Percentiles rank a stretch among this genome's conserved stretches.
These are phyloP conservation scores for Mortierella sp. DNA, from an alignment of 371 early-diverging fungal species.

Conservation along the genomic window DNA sequence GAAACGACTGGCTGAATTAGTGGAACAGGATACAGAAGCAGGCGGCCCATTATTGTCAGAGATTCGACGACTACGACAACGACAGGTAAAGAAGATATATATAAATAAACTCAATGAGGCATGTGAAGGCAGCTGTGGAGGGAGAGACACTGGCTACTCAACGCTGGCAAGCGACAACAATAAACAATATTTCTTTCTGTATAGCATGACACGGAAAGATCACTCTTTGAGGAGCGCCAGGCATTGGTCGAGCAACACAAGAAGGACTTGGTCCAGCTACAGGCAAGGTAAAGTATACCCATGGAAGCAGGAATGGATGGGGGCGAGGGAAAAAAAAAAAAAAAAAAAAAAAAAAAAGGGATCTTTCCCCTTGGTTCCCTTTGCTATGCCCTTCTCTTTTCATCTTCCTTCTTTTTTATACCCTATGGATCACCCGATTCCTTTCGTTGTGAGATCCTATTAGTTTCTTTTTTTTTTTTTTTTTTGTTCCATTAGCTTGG, in stretches of 20 bases:
- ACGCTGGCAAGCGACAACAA: neutral
- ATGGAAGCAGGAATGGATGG: too few relatives aligned
- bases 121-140: neutral
- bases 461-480: neutral
- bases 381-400: too few relatives aligned
- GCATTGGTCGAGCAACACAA: slow-evolving; percentile 24
- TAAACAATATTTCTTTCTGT: neutral
- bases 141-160: neutral
- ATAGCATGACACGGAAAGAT: slow-evolving; percentile 16
- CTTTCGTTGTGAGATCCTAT: neutral
- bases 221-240: slow-evolving; percentile 27
- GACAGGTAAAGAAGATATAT: slow-evolving; percentile 15
- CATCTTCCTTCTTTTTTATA: too few relatives aligned
- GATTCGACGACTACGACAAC: slow-evolving; percentile 20
- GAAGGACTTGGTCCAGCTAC: slow-evolving; percentile 31
- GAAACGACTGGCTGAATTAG: slow-evolving; percentile 33
- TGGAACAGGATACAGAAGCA: slow-evolving; percentile 27
- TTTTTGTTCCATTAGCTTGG: too few relatives aligned
- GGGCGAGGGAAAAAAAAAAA: neutral
- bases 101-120: neutral
- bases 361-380: too few relatives aligned
- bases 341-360: neutral
- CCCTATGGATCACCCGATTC: too few relatives aligned
- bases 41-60: slow-evolving; percentile 26
- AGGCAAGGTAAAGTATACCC: slow-evolving; percentile 31